A percentile compares a stretch with the other conserved stretches of the same genome.
Conservation (phyloP, 1,139 yeast genomes). For the Debaryomyces udenii region DNA sequence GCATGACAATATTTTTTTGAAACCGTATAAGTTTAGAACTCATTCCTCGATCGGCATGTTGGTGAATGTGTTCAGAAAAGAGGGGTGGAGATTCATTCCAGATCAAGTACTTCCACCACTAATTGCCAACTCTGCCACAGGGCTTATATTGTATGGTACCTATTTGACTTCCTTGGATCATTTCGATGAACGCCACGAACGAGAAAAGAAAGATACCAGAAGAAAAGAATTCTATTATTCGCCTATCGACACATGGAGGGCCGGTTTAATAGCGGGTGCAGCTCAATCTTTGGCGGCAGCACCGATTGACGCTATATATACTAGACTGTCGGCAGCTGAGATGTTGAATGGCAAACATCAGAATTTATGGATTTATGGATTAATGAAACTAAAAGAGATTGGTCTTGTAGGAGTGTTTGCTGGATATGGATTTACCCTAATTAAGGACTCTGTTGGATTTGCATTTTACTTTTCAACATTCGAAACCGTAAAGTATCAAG, state of each 20-base stretch:
- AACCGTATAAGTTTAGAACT: conserved; percentile 69
- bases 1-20: conserved; percentile 48
- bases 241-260: conserved; percentile 63
- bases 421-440: conserved; percentile 74
- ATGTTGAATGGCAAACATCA: conserved; percentile 68
- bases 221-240: conserved; percentile 26
- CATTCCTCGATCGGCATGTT: conserved; percentile 80
- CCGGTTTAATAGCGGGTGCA: conserved; percentile 86
- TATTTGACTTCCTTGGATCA: conserved; percentile 59
- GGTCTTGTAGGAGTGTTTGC: conserved; percentile 89
- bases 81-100: conserved; percentile 89
- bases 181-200: conserved; percentile 18
- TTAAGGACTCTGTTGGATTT: conserved; percentile 85
- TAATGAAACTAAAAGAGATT: conserved; percentile 65
- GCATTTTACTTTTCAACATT: conserved; percentile 85
- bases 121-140: conserved; percentile 84
- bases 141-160: conserved; percentile 80
- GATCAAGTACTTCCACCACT: conserved; percentile 85
- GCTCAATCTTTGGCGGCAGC: conserved; percentile 92
- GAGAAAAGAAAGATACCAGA: conserved; percentile 4
- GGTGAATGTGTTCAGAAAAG: conserved; percentile 66
- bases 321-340: conserved; percentile 78
- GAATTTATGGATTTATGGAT: conserved; percentile 77
- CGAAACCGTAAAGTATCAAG: conserved; percentile 76
- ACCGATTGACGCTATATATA: conserved; percentile 88